These are phyloP conservation scores for Arabidopsis thaliana DNA, from an alignment of 345 rosid genomes.

Conservation along the genomic window TAIR10.1 NC_003074.8:20015501-20016000, in stretches of 20 bases:
- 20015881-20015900: not conserved
- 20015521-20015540: not conserved
- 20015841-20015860: not conserved
- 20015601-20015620: not conserved
- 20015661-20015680: not conserved
- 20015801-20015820: not conserved
- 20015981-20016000: not conserved
- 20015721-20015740: not conserved
- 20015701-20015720: not conserved
- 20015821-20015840: not conserved
- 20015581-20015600: constrained; percentile 5
- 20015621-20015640: not conserved
- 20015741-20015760: not conserved
- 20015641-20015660: not conserved
- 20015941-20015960: not conserved
- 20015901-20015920: not conserved
- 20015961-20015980: constrained; percentile 2
- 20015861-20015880: not conserved
- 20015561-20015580: constrained; percentile 23
- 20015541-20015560: constrained; percentile 23
- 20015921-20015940: not conserved
- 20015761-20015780: not conserved
- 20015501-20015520: constrained; percentile 21
- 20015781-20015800: not conserved
- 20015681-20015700: not conserved